These are phyloP conservation scores for Monocercomonoides exilis DNA, from an alignment of 78 protist species.

Conservation along the genomic window DNA sequence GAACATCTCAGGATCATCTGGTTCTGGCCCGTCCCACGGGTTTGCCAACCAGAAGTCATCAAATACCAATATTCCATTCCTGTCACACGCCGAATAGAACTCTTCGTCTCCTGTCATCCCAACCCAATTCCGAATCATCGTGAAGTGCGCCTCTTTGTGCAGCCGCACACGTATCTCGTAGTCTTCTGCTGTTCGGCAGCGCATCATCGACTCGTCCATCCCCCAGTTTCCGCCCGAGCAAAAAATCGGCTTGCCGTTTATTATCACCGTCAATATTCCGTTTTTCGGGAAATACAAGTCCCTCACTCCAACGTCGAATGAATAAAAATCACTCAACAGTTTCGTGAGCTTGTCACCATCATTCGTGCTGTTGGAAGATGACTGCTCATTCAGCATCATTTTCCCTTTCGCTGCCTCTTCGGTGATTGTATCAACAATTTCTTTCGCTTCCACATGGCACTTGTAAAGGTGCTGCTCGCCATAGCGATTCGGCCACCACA, in stretches of 20 bases:
- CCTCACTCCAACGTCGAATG: not conserved
- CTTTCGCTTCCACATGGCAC: not conserved
- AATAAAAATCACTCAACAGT: not conserved
- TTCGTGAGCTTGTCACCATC: not conserved
- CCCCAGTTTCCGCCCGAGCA: not conserved
- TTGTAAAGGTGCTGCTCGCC: not conserved
- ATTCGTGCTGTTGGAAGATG: too few species aligned
- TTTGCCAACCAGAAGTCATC: not conserved
- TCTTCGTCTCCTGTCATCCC: not conserved
- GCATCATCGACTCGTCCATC: not conserved
- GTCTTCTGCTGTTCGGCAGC: not conserved
- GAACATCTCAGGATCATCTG: too few species aligned
- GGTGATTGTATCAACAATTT: not conserved
- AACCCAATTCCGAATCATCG: not conserved
- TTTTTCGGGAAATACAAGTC: not conserved
- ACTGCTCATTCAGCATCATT: too few species aligned
- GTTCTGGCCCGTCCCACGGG: too few species aligned
- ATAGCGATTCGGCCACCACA: not conserved
- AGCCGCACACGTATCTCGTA: not conserved
- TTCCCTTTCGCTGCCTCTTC: too few species aligned
- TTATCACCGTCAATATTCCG: not conserved
- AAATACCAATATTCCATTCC: not conserved
- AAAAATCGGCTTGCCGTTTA: not conserved
- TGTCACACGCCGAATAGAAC: conserved; percentile 5
- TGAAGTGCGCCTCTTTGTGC: not conserved